phyloP scores from a whole-genome alignment of 2,329 filamentous ascomycete genomes.

The Penicillium sp. region DNA sequence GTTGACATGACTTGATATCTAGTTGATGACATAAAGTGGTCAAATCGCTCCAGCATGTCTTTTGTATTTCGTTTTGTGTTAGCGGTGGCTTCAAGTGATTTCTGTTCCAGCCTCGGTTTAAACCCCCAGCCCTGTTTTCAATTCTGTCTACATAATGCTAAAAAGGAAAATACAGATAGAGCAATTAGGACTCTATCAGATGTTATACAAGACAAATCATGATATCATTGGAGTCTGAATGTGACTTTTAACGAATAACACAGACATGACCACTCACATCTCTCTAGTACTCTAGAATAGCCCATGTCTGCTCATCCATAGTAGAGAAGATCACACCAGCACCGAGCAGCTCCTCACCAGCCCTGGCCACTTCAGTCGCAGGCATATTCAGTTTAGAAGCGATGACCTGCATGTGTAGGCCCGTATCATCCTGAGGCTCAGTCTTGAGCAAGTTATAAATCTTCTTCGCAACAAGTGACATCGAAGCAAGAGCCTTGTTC shows the following conservation, averaged over 20 bases:
- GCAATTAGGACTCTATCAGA: background rate
- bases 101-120: background rate
- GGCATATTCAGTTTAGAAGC: constrained; percentile 65
- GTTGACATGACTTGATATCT: background rate
- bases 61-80: background rate
- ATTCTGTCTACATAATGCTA: background rate
- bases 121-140: background rate
- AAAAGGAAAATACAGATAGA: background rate
- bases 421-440: constrained; percentile 73
- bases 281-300: constrained; percentile 63
- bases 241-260: constrained; percentile 24
- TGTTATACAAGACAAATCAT: constrained; percentile 18
- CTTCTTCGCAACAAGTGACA: constrained; percentile 62
- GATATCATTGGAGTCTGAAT: constrained; percentile 26
- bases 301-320: constrained; percentile 89
- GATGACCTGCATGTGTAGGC: constrained; percentile 77
- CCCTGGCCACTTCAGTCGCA: constrained; percentile 68
- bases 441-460: constrained; percentile 70
- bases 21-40: background rate
- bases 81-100: background rate
- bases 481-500: constrained; percentile 45
- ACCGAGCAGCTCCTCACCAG: constrained; percentile 75
- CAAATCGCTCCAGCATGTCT: too few species aligned
- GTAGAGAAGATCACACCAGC: constrained; percentile 83
- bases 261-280: constrained; percentile 25